A percentile compares a stretch with the other conserved stretches of the same genome.
Evolutionary conservation across 2,329 filamentous ascomycete species (phyloP).

Genomic region (Sclerotinia subarctica): DNA sequence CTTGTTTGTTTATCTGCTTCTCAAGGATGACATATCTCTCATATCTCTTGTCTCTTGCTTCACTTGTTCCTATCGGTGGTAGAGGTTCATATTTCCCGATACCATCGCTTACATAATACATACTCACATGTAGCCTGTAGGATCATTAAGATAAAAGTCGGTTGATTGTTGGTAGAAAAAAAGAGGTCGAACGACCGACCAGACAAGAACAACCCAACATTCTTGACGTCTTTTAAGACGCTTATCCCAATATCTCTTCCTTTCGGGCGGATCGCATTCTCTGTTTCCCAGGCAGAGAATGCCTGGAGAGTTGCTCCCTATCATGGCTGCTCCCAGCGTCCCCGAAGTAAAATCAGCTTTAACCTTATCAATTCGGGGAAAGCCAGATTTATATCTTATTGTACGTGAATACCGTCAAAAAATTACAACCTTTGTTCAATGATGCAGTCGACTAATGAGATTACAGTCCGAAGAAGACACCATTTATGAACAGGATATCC

Average conservation of each 20-base stretch:
- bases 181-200: slow-evolving; percentile 14
- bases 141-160: slow-evolving; percentile 16
- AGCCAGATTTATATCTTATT: slow-evolving; percentile 40
- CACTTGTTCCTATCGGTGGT: slow-evolving; percentile 4
- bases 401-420: slow-evolving; percentile 28
- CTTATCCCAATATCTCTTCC: slow-evolving; percentile 22
- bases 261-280: slow-evolving; percentile 30
- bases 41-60: neutral
- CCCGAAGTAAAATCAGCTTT: slow-evolving; percentile 23
- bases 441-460: slow-evolving; percentile 28
- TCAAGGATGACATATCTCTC: neutral
- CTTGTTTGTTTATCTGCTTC: neutral
- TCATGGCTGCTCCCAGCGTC: slow-evolving; percentile 38
- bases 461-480: slow-evolving; percentile 78
- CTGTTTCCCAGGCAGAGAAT: slow-evolving; percentile 35
- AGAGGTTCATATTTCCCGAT: slow-evolving; percentile 4
- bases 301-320: slow-evolving; percentile 40
- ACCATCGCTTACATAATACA: slow-evolving; percentile 7
- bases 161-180: slow-evolving; percentile 12
- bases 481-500: slow-evolving; percentile 92
- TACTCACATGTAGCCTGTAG: neutral
- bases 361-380: slow-evolving; percentile 34
- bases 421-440: neutral
- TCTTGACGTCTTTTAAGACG: slow-evolving; percentile 17
- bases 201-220: slow-evolving; percentile 12